Evolutionary conservation across 2,329 filamentous ascomycete species (phyloP).

Genomic region (Plenodomus biglobosus): DNA sequence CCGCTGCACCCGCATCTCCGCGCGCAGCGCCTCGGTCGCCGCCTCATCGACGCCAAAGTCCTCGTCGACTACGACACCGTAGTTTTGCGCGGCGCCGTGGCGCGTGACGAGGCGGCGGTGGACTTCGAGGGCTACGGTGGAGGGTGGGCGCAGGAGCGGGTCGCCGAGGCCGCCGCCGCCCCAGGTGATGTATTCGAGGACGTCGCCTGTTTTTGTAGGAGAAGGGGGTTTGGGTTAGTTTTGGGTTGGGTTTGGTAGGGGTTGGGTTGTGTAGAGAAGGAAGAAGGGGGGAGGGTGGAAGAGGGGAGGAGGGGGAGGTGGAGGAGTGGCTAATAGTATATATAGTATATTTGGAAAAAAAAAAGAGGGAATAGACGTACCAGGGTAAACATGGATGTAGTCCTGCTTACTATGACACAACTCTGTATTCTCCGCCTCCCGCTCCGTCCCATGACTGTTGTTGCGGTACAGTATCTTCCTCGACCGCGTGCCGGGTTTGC

Average conservation of each 20-base stretch:
- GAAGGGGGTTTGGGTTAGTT: too few species aligned
- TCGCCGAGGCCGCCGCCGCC: slow-evolving; percentile 54
- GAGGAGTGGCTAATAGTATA: too few species aligned
- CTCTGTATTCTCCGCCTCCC: slow-evolving; percentile 40
- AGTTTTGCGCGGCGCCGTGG: slow-evolving; percentile 47
- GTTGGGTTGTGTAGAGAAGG: too few species aligned
- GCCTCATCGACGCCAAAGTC: slow-evolving; percentile 42
- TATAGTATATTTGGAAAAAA: too few species aligned
- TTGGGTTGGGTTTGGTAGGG: too few species aligned
- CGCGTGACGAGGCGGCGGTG: slow-evolving; percentile 49
- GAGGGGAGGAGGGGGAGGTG: too few species aligned
- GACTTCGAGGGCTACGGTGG: slow-evolving; percentile 51
- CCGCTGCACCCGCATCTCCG: slow-evolving; percentile 32
- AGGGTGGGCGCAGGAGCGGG: slow-evolving; percentile 48
- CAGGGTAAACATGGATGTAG: slow-evolving; percentile 49
- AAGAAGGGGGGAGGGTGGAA: too few species aligned
- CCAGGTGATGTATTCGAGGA: slow-evolving; percentile 56
- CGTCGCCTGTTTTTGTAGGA: slow-evolving; percentile 40
- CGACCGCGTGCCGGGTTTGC: slow-evolving; percentile 49
- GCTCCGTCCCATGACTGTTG: slow-evolving; percentile 39
- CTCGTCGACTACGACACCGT: slow-evolving; percentile 49
- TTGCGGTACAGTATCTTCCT: slow-evolving; percentile 49
- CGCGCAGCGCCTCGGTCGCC: slow-evolving; percentile 43
- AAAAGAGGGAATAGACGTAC: slow-evolving; percentile 15
- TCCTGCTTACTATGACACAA: slow-evolving; percentile 53